phyloP scores from a whole-genome alignment of 2,329 filamentous ascomycete genomes.

The Huntiella omanensis region DNA sequence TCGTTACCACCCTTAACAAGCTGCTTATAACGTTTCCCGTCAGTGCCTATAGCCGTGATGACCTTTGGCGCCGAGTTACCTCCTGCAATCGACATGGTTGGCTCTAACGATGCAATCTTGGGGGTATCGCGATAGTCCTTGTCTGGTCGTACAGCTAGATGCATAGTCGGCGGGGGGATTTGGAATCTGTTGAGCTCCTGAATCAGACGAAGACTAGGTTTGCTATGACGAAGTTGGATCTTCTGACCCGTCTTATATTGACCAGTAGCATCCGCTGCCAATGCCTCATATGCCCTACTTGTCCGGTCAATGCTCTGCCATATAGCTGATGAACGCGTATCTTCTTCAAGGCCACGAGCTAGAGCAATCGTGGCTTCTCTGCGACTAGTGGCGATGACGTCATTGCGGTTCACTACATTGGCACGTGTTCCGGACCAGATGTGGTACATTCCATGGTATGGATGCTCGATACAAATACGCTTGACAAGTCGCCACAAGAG shows the following conservation, averaged over 20 bases:
- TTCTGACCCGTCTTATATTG: constrained; percentile 51
- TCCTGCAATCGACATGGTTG: constrained; percentile 66
- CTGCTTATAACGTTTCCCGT: constrained; percentile 71
- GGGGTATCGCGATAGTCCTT: constrained; percentile 63
- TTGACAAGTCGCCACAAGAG: constrained; percentile 56
- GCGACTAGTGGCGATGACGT: constrained; percentile 55
- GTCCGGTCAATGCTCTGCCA: constrained; percentile 59
- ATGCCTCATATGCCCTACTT: constrained; percentile 43
- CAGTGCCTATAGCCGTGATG: constrained; percentile 58
- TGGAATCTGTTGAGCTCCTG: constrained; percentile 42
- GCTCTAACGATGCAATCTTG: constrained; percentile 50
- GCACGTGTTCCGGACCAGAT: constrained; percentile 68
- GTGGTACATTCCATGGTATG: constrained; percentile 93
- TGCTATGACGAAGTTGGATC: constrained; percentile 43
- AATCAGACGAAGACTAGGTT: constrained; percentile 42
- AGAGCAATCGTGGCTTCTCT: constrained; percentile 54
- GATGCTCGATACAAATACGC: constrained; percentile 79
- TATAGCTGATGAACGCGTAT: constrained; percentile 26
- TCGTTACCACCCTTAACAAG: constrained; percentile 92
- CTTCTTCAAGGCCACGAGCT: constrained; percentile 37
- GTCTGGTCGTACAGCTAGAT: constrained; percentile 54
- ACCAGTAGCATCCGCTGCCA: constrained; percentile 47
- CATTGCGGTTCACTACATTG: constrained; percentile 43
- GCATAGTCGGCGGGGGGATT: constrained; percentile 79
- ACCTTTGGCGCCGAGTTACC: constrained; percentile 91